Base-by-base conservation (phyloP, 2,329 filamentous ascomycete genomes). In the Alternaria sp. region DNA sequence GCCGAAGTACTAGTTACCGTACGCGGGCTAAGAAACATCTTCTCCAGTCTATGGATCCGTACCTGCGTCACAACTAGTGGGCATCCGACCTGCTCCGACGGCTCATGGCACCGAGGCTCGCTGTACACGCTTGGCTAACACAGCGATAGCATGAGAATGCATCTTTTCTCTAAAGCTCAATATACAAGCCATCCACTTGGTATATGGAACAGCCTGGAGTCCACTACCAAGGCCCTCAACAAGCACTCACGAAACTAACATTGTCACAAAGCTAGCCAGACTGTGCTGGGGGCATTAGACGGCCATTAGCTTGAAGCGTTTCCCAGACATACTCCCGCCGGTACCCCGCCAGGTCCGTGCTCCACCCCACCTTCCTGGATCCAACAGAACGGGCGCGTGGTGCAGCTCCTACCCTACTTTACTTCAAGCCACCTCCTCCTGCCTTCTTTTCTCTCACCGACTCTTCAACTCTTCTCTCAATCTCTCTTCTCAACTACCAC, bases 311-410 rank as follows among this genome's bases (percentile, higher is more conserved):
- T 46, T 60, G 46, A 44, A 40, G 63, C 66, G 46, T 64, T 56
- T 56, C 65, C 62, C 61, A 67, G 59, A 66, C 69, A 52, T 44
- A 40, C 43, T 61, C 62, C 62, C 59, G 50, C 55, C 59, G 50
- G 54, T 69, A 71, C 73, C 73, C 69, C 71, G 69, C 72, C 57
- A 69, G 70, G 72, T 61, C 72, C 72, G 73, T 73, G 72, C 68
- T 56, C 46, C 61, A 66, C 67, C 65, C 62, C 68, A 67, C 69
- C 69, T 73, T 53, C 67, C 73, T 59, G 54, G 62, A 65, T 53
- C 72, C 70, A 74, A 72, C 72, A 69, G 66, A 67, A 57, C 59
- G 67, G 63, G 70, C 71, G 68, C 70, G 71, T 76, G 73, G 72
- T 67, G 64, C 69, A 71, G 72, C 71, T 69, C 66, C 65, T 73